phyloP scores from a whole-genome alignment of 2,329 filamentous ascomycete species.

The Rutstroemia sydowiana region DNA sequence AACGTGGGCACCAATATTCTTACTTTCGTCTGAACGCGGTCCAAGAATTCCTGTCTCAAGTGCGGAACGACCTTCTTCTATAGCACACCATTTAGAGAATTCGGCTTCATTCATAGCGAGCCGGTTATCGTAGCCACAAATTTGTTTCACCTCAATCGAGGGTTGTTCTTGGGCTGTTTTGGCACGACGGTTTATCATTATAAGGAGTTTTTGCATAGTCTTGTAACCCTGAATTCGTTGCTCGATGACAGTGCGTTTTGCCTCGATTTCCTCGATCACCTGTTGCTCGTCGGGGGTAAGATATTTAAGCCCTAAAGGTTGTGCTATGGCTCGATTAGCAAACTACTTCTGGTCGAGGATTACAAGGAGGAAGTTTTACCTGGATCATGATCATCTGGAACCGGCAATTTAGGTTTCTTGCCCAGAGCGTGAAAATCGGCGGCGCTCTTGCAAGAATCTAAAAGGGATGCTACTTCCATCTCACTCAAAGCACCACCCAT shows the following conservation, averaged over 20 bases:
- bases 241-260: constrained; percentile 15
- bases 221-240: constrained; percentile 16
- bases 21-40: constrained; percentile 23
- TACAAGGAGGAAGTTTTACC: constrained; percentile 16
- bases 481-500: constrained; percentile 25
- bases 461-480: constrained; percentile 19
- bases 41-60: constrained; percentile 23
- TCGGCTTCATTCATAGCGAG: constrained; percentile 26
- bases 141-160: constrained; percentile 17
- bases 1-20: constrained; percentile 13
- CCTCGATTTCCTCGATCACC: constrained; percentile 18
- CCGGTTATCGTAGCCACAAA: constrained; percentile 29
- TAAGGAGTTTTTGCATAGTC: constrained; percentile 20
- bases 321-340: constrained; percentile 10
- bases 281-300: constrained; percentile 23
- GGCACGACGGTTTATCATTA: constrained; percentile 23
- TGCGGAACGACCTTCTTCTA: constrained; percentile 21
- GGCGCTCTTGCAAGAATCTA: constrained; percentile 15
- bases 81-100: constrained; percentile 21
- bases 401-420: constrained; percentile 23
- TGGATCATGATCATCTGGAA: constrained; percentile 21
- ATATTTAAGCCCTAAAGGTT: constrained; percentile 23
- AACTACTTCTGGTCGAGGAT: not conserved
- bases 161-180: constrained; percentile 18
- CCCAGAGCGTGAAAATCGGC: constrained; percentile 23